Conservation (phyloP, 2,329 filamentous ascomycete species). For the Davidsoniella australis region DNA sequence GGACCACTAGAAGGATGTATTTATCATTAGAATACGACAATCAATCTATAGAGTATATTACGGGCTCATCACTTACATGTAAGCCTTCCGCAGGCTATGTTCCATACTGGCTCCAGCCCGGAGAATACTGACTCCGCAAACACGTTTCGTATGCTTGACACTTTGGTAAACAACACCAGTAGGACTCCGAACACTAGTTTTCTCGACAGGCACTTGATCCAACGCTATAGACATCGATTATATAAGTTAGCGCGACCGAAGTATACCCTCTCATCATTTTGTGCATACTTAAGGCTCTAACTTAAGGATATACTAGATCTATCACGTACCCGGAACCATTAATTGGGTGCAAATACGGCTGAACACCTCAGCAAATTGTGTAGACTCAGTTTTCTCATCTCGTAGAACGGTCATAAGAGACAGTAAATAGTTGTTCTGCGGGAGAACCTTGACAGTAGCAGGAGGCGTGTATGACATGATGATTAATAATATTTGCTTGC, state of each 20-base stretch:
- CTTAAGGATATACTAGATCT: neutral
- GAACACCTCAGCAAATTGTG: constrained; percentile 11
- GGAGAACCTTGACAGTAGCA: constrained; percentile 11
- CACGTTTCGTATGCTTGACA: constrained; percentile 6
- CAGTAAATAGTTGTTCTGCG: constrained; percentile 12
- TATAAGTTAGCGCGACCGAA: neutral
- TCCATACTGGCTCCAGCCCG: constrained; percentile 20
- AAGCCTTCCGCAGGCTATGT: constrained; percentile 17
- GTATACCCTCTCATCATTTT: too few relatives aligned
- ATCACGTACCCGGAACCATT: constrained; percentile 12
- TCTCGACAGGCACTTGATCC: constrained; percentile 11
- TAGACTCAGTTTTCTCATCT: constrained; percentile 9
- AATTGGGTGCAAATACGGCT: constrained; percentile 11
- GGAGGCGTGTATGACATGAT: neutral
- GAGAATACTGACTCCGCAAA: constrained; percentile 20
- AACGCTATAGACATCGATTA: constrained; percentile 4
- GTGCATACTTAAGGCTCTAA: neutral
- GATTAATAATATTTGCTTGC: neutral
- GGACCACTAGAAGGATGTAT: constrained; percentile 13
- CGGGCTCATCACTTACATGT: constrained; percentile 14
- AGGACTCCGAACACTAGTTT: constrained; percentile 11
- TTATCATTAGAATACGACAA: neutral
- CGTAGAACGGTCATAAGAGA: constrained; percentile 14
- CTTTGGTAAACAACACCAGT: constrained; percentile 12
- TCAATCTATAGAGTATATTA: too few relatives aligned